phyloP scores from a whole-genome alignment of 1,139 yeast genomes.

The Oligophagozyma castellii region DNA sequence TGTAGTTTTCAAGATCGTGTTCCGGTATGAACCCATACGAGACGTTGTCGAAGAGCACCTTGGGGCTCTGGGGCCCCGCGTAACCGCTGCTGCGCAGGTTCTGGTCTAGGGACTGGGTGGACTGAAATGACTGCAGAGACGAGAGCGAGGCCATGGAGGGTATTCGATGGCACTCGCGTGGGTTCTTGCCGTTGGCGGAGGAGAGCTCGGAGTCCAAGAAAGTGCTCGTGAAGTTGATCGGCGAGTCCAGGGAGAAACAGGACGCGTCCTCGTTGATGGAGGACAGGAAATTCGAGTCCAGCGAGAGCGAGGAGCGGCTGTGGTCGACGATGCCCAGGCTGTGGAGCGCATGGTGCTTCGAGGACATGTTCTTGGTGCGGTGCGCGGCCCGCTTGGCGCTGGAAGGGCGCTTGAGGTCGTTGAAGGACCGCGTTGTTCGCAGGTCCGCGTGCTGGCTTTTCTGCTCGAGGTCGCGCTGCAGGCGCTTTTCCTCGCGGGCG shows the following conservation, averaged over 20 bases:
- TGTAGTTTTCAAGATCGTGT: too few relatives aligned
- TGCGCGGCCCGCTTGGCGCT: too few relatives aligned
- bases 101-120: slow-evolving; percentile 21
- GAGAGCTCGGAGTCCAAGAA: slow-evolving; percentile 5
- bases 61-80: too few relatives aligned
- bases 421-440: too few relatives aligned
- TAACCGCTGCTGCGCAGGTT: too few relatives aligned
- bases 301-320: slow-evolving; percentile 8
- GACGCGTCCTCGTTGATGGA: slow-evolving; percentile 4
- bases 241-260: slow-evolving; percentile 5
- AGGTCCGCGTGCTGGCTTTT: too few relatives aligned
- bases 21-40: slow-evolving; percentile 14
- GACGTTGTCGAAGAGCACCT: slow-evolving; percentile 10
- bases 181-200: slow-evolving; percentile 12
- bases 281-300: slow-evolving; percentile 8
- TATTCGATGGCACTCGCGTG: slow-evolving; percentile 20
- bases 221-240: slow-evolving; percentile 6
- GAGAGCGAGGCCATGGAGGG: slow-evolving; percentile 20
- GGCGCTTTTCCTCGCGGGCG: slow-evolving; percentile 28
- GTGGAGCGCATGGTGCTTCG: background rate
- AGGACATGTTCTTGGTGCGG: background rate
- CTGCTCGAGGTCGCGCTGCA: too few relatives aligned
- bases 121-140: slow-evolving; percentile 21
- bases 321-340: slow-evolving; percentile 4
- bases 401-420: too few relatives aligned